Percentiles rank a stretch among this genome's conserved stretches.
These are phyloP conservation scores for Talaromyces sp. DNA, from an alignment of 2,329 filamentous ascomycete species.

Conservation along the genomic window DNA sequence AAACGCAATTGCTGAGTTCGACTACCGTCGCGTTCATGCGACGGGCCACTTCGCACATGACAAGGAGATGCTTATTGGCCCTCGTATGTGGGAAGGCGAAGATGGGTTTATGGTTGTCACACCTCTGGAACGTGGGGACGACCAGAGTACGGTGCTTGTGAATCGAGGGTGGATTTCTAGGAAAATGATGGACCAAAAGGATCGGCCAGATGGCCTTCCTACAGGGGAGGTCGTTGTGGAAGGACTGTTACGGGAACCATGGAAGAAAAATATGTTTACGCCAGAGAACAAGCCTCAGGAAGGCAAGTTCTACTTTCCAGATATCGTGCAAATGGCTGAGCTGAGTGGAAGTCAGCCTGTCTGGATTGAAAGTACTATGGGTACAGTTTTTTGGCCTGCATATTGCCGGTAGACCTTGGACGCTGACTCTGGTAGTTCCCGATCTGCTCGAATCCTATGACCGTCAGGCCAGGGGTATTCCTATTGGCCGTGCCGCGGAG, in stretches of 20 bases:
- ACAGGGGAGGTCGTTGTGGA: slow-evolving; percentile 74
- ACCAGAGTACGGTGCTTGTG: slow-evolving; percentile 73
- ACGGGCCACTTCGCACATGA: slow-evolving; percentile 79
- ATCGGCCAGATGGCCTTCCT: slow-evolving; percentile 67
- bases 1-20: slow-evolving; percentile 80
- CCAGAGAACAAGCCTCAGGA: slow-evolving; percentile 83
- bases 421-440: slow-evolving; percentile 59
- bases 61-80: slow-evolving; percentile 94
- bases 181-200: slow-evolving; percentile 66
- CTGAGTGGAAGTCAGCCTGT: slow-evolving; percentile 81
- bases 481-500: slow-evolving; percentile 83
- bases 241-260: slow-evolving; percentile 83
- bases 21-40: slow-evolving; percentile 82
- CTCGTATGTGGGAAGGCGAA: slow-evolving; percentile 82
- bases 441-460: slow-evolving; percentile 77
- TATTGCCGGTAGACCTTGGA: slow-evolving; percentile 9
- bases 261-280: slow-evolving; percentile 98
- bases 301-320: slow-evolving; percentile 91
- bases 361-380: slow-evolving; percentile 95
- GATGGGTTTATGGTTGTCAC: slow-evolving; percentile 92
- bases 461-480: slow-evolving; percentile 77
- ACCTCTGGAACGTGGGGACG: slow-evolving; percentile 72
- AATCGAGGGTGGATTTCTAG: slow-evolving; percentile 92
- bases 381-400: slow-evolving; percentile 53
- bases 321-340: slow-evolving; percentile 87